phyloP scores from a whole-genome alignment of 225 moss, liverwort and hornwort species.

The Pseudisothecium myosuroides region DNA sequence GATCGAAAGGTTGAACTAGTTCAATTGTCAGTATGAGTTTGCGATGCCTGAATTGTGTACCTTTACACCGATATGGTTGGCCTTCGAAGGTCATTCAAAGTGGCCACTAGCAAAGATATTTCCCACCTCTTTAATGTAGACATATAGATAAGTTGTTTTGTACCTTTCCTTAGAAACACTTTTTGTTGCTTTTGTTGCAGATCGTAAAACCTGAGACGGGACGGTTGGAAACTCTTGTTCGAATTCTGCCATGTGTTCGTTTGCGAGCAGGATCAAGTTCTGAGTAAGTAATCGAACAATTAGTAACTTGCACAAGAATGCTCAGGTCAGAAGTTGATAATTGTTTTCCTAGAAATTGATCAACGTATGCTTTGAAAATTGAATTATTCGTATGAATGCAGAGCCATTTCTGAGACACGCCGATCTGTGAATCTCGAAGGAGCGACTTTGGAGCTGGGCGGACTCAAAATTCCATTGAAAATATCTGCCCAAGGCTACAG shows the following conservation, averaged over 20 bases:
- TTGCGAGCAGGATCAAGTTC: slow-evolving; percentile 63
- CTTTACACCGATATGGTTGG: neutral
- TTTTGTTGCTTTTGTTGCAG: slow-evolving; percentile 10
- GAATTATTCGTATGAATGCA: neutral
- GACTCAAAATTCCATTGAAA: slow-evolving; percentile 56
- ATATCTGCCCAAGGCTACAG: slow-evolving; percentile 76
- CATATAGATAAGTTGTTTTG: neutral
- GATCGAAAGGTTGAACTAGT: neutral
- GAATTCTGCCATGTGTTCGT: slow-evolving; percentile 61
- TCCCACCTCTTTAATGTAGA: neutral
- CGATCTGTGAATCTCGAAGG: slow-evolving; percentile 73
- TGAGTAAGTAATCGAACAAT: slow-evolving; percentile 33
- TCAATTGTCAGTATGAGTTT: neutral
- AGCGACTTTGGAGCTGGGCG: slow-evolving; percentile 61
- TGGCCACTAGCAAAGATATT: neutral
- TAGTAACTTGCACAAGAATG: neutral
- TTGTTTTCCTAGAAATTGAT: neutral
- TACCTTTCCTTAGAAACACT: neutral
- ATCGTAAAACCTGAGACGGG: slow-evolving; percentile 51
- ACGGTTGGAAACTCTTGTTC: slow-evolving; percentile 70
- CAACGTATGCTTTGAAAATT: neutral
- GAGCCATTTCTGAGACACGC: slow-evolving; percentile 55
- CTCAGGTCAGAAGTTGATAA: neutral
- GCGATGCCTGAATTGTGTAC: neutral
- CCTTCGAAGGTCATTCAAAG: neutral